Evolutionary conservation across 768 basidiomycete genomes (phyloP).

Genomic region (Obba rivulosa): DNA sequence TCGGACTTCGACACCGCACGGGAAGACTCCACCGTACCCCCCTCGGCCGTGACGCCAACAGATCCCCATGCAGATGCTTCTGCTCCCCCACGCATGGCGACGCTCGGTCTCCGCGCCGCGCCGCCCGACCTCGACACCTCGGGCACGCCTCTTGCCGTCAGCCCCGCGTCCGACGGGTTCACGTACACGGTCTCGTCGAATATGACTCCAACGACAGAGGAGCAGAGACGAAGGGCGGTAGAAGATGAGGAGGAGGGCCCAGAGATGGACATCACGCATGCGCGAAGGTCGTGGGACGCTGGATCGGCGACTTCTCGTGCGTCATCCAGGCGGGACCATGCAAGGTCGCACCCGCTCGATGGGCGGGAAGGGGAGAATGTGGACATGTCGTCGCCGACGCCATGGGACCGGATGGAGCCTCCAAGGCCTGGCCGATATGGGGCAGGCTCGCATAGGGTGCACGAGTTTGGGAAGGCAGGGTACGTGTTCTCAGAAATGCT

Average conservation of each 20-base stretch:
- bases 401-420: slow-evolving; percentile 59
- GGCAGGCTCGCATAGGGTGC: slow-evolving; percentile 10
- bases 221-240: no score
- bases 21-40: no score
- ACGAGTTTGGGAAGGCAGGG: slow-evolving; percentile 11
- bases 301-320: slow-evolving; percentile 2
- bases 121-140: slow-evolving; percentile 3
- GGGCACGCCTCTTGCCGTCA: slow-evolving; percentile 1
- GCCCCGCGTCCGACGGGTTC: no score
- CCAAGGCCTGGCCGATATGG: slow-evolving; percentile 29
- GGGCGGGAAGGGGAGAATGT: no score
- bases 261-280: slow-evolving; percentile 3
- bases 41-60: no score
- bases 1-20: no score
- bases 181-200: no score
- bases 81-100: slow-evolving; percentile 3
- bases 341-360: slow-evolving; percentile 30
- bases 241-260: background rate
- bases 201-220: no score
- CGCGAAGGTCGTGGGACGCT: background rate
- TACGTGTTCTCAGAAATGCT: slow-evolving; percentile 2
- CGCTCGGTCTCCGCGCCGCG: slow-evolving; percentile 6
- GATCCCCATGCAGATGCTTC: no score
- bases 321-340: background rate
- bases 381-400: slow-evolving; percentile 47